A percentile compares a stretch with the other conserved stretches of the same genome.
Conservation (phyloP, 371 early-diverging fungal genomes). For the Syncephalastrum monosporum region DNA sequence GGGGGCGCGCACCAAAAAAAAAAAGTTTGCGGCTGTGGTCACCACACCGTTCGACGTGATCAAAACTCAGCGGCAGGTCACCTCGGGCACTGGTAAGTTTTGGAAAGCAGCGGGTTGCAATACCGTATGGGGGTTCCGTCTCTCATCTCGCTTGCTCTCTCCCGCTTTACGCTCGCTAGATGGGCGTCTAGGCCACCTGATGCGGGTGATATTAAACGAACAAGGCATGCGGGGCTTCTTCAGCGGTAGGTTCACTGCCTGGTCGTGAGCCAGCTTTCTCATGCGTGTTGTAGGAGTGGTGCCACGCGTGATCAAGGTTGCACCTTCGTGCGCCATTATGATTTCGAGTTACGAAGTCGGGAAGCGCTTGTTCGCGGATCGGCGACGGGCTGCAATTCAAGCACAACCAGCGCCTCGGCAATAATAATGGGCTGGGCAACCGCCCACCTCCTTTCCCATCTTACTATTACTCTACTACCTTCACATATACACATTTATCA, state of each 20-base stretch:
- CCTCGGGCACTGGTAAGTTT: constrained; percentile 23
- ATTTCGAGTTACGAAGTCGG: constrained; percentile 87
- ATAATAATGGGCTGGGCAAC: neutral
- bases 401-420: no score
- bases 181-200: constrained; percentile 19
- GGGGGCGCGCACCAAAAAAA: no score
- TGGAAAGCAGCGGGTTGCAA: neutral
- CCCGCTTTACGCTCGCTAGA: constrained; percentile 12
- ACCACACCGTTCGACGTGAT: constrained; percentile 98
- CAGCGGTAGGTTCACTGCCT: constrained; percentile 16
- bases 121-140: no score
- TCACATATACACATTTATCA: no score
- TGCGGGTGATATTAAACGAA: constrained; percentile 18
- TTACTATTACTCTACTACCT: no score
- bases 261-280: neutral
- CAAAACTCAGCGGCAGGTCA: constrained; percentile 87
- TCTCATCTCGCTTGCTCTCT: neutral
- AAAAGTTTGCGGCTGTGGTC: constrained; percentile 80
- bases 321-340: constrained; percentile 97
- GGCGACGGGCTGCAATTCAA: constrained; percentile 8
- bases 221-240: constrained; percentile 33
- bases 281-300: constrained; percentile 44
- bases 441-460: no score
- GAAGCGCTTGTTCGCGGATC: constrained; percentile 55
- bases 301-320: constrained; percentile 88